Evolutionary conservation across 768 basidiomycete species (phyloP), one percentile per base, ranked within the genome.

Genomic region (Rhizopogon roseolus): DNA sequence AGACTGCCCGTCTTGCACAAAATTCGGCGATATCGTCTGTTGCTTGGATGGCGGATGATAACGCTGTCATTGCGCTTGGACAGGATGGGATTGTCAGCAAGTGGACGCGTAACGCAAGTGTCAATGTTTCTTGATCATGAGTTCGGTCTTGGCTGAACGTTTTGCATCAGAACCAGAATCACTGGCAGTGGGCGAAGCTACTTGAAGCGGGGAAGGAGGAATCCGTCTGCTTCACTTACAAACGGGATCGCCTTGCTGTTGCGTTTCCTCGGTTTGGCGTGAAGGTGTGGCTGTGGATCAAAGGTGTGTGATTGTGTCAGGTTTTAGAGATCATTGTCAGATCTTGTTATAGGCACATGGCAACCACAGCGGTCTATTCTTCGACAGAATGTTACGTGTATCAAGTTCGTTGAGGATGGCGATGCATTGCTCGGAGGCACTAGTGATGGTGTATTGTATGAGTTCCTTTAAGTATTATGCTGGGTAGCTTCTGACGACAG

Each of bases 341-440:
- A 45, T 11, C 8, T 52, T 39, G 38, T 16, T 14, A 51, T 29
- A 86, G 85, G 81, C 13, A 76, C 76, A 25, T 88, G 86, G 87
- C 77, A 80, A 55, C 66, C 75, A 1, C 84, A 88, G 54, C 76
- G 85, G 51, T 79, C 84, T 44, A 86, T 88, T 52, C 58, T 78
- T 52, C 77, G 85, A 50, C 81, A 79, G 57, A 83, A 85, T 51
- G 82, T 87, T 44, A 84, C 83, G 7, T 76, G 79, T 4, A 75
- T 88, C 54, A 75, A 73, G 59, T 87, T 88, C 61, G 73, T 86
- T 8, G 78, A 83, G 22, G 81, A 81, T 32, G 87, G 86, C 0
- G 73, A 75, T 37, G 83, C 81, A 45, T 68, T 88, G 42, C 69
- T 88, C 22, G 86, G 87, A 1, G 87, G 85, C 2, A 87, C 87